phyloP scores from a whole-genome alignment of 2,329 filamentous ascomycete species.

The Claviceps paspali region DNA sequence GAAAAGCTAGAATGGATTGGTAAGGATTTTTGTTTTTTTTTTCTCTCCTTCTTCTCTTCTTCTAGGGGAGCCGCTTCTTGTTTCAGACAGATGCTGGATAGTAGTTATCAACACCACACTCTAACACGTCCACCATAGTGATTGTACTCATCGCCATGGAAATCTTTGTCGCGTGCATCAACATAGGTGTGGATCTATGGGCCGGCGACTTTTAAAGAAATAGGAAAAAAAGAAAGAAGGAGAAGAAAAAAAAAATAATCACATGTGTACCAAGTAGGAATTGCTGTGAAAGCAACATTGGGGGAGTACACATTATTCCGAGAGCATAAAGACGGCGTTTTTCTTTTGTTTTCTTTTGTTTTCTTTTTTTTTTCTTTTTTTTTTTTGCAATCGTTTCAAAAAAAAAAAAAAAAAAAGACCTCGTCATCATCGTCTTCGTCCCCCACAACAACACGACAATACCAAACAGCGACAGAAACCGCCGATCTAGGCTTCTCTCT shows the following conservation, averaged over 20 bases:
- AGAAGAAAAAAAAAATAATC: too few relatives aligned
- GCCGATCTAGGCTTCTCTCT: too few relatives aligned
- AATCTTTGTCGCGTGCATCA: slow-evolving; percentile 81
- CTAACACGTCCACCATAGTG: slow-evolving; percentile 33
- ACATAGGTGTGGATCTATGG: slow-evolving; percentile 89
- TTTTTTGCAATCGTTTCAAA: neutral
- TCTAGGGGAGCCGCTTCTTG: too few relatives aligned
- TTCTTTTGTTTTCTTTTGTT: neutral
- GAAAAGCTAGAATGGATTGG: slow-evolving; percentile 84
- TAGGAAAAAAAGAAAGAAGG: neutral
- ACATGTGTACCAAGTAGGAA: too few relatives aligned
- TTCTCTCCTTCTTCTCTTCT: neutral
- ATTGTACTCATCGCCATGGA: slow-evolving; percentile 93
- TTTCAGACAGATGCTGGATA: too few relatives aligned
- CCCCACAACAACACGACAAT: too few relatives aligned
- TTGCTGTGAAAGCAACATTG: too few relatives aligned
- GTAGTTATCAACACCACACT: slow-evolving; percentile 8
- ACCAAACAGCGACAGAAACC: too few relatives aligned
- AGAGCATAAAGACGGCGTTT: neutral
- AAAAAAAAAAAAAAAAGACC: neutral
- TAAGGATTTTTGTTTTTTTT: slow-evolving; percentile 26
- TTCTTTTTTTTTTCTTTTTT: neutral
- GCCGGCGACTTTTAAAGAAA: slow-evolving; percentile 22
- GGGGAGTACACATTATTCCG: neutral
- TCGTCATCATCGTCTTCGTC: too few relatives aligned